Percentiles rank a stretch among this genome's conserved stretches.
phyloP scores from a whole-genome alignment of 805 yeast species.

The Candida tibetensis region DNA sequence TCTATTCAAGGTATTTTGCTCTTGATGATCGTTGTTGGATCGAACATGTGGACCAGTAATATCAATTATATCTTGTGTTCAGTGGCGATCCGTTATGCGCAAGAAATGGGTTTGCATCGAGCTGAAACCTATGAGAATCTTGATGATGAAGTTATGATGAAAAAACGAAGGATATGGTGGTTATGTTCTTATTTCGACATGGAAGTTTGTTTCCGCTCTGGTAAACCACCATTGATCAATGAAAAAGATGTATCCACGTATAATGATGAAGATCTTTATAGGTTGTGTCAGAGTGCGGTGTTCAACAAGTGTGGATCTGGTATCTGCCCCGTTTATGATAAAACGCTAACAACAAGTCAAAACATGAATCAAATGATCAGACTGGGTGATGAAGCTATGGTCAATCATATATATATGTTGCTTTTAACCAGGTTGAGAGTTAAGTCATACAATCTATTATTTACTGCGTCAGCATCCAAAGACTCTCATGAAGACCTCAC shows the following conservation, averaged over 20 bases:
- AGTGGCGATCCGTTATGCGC: conserved; percentile 39
- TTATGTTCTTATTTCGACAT: conserved; percentile 35
- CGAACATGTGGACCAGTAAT: conserved; percentile 26
- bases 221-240: conserved; percentile 40
- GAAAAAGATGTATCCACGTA: conserved; percentile 28
- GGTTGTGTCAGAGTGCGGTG: neutral
- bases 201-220: conserved; percentile 38
- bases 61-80: conserved; percentile 29
- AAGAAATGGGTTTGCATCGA: conserved; percentile 41
- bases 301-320: too few relatives aligned
- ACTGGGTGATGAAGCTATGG: neutral
- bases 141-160: conserved; percentile 18
- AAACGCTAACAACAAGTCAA: neutral
- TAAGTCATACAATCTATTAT: conserved; percentile 28
- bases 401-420: conserved; percentile 8
- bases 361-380: neutral
- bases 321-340: neutral
- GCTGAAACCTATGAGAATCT: conserved; percentile 26
- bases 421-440: conserved; percentile 27
- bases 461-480: conserved; percentile 27
- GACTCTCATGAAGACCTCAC: conserved; percentile 19
- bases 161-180: conserved; percentile 35
- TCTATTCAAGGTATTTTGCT: conserved; percentile 21
- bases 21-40: conserved; percentile 24
- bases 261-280: conserved; percentile 18